These are phyloP conservation scores for Crucibulum laeve DNA, from an alignment of 768 basidiomycete genomes.

Conservation along the genomic window DNA sequence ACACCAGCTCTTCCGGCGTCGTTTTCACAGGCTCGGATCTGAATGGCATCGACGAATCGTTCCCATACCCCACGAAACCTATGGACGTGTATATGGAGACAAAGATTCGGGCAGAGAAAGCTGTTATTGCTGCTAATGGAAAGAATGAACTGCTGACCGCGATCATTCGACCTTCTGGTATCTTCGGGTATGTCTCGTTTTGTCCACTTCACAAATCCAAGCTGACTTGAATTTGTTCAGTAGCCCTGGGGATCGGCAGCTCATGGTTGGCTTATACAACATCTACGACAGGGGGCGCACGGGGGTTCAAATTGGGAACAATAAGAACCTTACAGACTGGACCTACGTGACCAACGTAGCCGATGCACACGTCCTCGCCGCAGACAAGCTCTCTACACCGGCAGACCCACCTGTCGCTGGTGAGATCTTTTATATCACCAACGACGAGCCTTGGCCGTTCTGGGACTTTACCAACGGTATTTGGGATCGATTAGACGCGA, in stretches of 20 bases:
- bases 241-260: conserved; percentile 77
- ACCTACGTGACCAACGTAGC: conserved; percentile 84
- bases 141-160: conserved; percentile 66
- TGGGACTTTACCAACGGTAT: conserved; percentile 45
- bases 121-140: conserved; percentile 70
- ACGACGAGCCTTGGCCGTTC: conserved; percentile 48
- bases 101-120: conserved; percentile 70
- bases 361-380: conserved; percentile 76
- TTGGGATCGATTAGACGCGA: conserved; percentile 26
- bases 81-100: conserved; percentile 81
- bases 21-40: conserved; percentile 66
- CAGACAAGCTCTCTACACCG: conserved; percentile 55
- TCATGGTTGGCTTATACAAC: conserved; percentile 56
- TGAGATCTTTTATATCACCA: conserved; percentile 55
- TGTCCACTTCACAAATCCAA: neutral
- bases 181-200: conserved; percentile 63
- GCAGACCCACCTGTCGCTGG: conserved; percentile 35
- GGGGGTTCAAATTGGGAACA: conserved; percentile 75
- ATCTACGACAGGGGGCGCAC: conserved; percentile 66
- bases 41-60: conserved; percentile 71
- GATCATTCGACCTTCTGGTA: conserved; percentile 73
- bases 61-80: conserved; percentile 52
- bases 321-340: conserved; percentile 77
- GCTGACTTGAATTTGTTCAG: neutral
- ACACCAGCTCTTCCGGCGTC: conserved; percentile 74